These are phyloP conservation scores for Leccinum obscurum DNA, from an alignment of 768 basidiomycete species.

Conservation along the genomic window DNA sequence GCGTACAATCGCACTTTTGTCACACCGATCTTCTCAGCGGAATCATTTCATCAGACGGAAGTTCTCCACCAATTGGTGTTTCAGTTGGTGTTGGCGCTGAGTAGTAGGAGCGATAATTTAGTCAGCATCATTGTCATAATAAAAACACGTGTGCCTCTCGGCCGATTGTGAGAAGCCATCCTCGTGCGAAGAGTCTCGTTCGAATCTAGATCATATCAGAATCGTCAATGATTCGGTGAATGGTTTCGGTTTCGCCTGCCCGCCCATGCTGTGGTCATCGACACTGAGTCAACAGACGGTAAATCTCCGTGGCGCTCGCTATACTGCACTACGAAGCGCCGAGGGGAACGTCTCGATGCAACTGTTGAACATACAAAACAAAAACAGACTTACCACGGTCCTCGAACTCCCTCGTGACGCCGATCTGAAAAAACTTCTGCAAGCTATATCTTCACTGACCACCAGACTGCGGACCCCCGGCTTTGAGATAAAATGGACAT, in stretches of 20 bases:
- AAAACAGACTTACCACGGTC: no score
- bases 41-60: neutral
- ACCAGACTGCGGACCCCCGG: no score
- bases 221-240: neutral
- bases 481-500: no score
- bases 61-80: neutral
- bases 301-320: no score
- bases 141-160: neutral
- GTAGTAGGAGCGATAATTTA: neutral
- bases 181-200: neutral
- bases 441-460: no score
- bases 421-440: no score
- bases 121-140: neutral
- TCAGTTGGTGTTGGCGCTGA: neutral
- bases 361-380: no score
- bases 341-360: no score
- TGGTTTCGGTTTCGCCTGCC: neutral
- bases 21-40: neutral
- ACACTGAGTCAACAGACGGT: no score
- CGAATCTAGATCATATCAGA: neutral
- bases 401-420: no score
- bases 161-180: neutral
- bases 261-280: neutral
- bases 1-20: neutral
- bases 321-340: no score